These are phyloP conservation scores for Euphorbia schlechtendalii DNA, from an alignment of 441 rosid species.

Conservation along the genomic window DNA sequence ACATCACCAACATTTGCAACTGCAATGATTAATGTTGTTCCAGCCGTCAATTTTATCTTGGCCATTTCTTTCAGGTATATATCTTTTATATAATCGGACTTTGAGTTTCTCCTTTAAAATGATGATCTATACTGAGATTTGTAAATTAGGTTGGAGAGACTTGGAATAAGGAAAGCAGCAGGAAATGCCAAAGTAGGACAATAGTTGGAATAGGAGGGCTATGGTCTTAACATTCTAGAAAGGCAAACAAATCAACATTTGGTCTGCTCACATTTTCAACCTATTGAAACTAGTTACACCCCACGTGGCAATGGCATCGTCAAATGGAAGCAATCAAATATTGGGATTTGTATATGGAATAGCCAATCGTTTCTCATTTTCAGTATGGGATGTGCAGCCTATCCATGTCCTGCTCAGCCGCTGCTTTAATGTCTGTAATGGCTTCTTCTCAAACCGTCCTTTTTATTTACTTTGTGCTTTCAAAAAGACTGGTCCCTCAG, in stretches of 20 bases:
- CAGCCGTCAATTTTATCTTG: no score
- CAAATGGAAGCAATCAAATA: no score
- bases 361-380: not conserved
- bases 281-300: conserved; percentile 9
- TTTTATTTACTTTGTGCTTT: not conserved
- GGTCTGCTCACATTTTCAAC: conserved; percentile 10
- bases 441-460: not conserved
- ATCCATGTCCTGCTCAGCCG: conserved; percentile 10
- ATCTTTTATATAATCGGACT: no score
- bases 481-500: not conserved
- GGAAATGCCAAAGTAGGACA: conserved; percentile 34
- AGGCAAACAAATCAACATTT: conserved; percentile 19
- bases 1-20: no score
- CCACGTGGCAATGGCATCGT: not conserved
- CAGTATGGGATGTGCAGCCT: not conserved
- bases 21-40: no score
- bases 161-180: not conserved
- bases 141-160: conserved; percentile 27
- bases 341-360: conserved; percentile 17
- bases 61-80: no score
- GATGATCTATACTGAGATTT: no score
- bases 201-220: conserved; percentile 28
- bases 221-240: conserved; percentile 31
- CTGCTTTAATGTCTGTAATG: conserved; percentile 6
- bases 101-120: no score